phyloP scores from a whole-genome alignment of 75 land plant genomes.

The Pinus albicaulis region DNA sequence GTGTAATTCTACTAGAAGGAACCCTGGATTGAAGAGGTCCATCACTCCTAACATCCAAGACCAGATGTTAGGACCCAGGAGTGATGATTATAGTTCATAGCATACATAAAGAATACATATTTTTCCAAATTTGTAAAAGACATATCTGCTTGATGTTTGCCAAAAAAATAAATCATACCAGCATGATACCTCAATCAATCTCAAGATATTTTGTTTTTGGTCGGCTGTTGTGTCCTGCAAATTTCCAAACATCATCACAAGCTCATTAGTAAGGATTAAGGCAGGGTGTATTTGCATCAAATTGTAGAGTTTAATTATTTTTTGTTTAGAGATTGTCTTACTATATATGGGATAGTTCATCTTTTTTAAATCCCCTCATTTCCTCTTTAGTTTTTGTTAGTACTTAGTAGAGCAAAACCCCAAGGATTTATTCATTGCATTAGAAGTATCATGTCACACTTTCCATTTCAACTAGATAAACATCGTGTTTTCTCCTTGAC shows the following conservation, averaged over 20 bases:
- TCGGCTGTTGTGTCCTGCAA: conserved; percentile 27
- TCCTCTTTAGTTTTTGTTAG: neutral
- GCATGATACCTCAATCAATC: conserved; percentile 18
- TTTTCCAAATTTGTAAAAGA: no score
- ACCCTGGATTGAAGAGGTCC: no score
- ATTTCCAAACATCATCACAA: neutral
- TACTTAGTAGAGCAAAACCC: neutral
- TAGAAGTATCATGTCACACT: neutral
- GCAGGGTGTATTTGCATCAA: neutral
- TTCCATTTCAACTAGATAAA: neutral
- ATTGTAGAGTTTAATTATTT: neutral
- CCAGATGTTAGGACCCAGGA: no score
- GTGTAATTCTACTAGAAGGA: no score
- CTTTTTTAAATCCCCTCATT: neutral
- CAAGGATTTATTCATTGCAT: neutral
- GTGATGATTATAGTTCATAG: no score
- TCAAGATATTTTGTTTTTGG: conserved; percentile 23
- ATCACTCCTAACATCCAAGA: no score
- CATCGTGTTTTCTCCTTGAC: neutral
- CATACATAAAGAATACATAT: no score
- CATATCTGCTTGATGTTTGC: neutral
- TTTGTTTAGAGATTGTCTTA: neutral
- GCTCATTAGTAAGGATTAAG: neutral
- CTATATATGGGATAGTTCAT: neutral
- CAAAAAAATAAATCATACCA: neutral